Conservation (phyloP, 805 yeast species). For the Candida chilensis region DNA sequence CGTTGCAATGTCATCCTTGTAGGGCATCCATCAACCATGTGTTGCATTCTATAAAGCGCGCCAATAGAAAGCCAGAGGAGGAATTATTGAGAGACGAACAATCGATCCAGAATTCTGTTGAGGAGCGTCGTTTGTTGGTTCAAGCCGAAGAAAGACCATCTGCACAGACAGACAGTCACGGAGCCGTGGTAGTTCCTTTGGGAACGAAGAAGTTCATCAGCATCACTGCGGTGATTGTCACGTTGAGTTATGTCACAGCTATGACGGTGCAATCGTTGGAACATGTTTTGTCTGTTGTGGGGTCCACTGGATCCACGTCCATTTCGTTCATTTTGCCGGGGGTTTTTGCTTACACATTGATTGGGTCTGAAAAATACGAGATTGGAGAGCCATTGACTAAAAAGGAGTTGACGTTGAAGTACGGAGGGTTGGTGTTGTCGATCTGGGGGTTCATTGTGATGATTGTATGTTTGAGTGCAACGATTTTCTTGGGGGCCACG, state of each 20-base stretch:
- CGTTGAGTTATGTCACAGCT: slow-evolving; percentile 55
- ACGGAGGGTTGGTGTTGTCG: slow-evolving; percentile 44
- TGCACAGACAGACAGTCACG: slow-evolving; percentile 6
- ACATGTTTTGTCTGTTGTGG: slow-evolving; percentile 76
- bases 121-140: slow-evolving; percentile 7
- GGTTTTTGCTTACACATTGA: slow-evolving; percentile 66
- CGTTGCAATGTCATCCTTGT: slow-evolving; percentile 87
- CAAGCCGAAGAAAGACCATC: slow-evolving; percentile 7
- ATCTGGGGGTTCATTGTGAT: slow-evolving; percentile 67
- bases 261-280: slow-evolving; percentile 66
- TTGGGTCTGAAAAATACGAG: slow-evolving; percentile 33
- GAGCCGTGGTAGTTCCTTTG: slow-evolving; percentile 9
- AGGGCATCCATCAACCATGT: slow-evolving; percentile 75
- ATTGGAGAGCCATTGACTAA: slow-evolving; percentile 6
- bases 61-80: slow-evolving; percentile 6
- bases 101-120: too few relatives aligned
- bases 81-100: too few relatives aligned
- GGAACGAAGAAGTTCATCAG: slow-evolving; percentile 6
- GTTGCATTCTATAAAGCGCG: slow-evolving; percentile 38
- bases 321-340: slow-evolving; percentile 91
- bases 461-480: slow-evolving; percentile 46
- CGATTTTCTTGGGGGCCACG: slow-evolving; percentile 18
- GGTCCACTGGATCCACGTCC: slow-evolving; percentile 89
- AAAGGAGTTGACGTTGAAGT: slow-evolving; percentile 24
- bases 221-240: slow-evolving; percentile 35